Evolutionary conservation across 169 alveolate genomes (phyloP).

Genomic region (Plasmodium malariae): DNA sequence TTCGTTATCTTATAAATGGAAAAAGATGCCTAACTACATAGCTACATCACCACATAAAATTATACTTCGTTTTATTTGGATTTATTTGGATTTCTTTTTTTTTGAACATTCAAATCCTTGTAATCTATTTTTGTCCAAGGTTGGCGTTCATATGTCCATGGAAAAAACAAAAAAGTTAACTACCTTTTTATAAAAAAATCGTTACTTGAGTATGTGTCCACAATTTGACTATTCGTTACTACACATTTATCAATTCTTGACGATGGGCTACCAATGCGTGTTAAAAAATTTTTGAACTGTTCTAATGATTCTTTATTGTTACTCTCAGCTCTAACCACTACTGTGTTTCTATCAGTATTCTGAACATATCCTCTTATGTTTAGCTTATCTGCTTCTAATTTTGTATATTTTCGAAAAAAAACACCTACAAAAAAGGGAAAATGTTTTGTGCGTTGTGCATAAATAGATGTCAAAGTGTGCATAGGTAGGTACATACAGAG

Average conservation of each 20-base stretch:
- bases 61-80: no score
- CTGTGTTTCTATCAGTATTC: conserved; percentile 83
- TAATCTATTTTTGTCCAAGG: no score
- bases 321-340: conserved; percentile 81
- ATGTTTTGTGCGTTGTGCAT: no score
- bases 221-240: conserved; percentile 73
- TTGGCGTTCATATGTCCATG: neutral
- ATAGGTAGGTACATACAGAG: no score
- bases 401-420: conserved; percentile 83
- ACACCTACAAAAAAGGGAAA: conserved; percentile 79
- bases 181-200: conserved; percentile 35
- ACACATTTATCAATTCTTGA: conserved; percentile 81
- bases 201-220: conserved; percentile 26
- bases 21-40: no score
- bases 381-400: conserved; percentile 83
- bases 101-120: no score
- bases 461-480: no score
- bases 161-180: neutral
- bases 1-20: no score
- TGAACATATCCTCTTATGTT: conserved; percentile 83
- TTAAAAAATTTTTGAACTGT: conserved; percentile 78
- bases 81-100: no score
- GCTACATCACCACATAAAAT: no score
- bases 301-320: conserved; percentile 70
- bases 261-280: conserved; percentile 82